Conservation (phyloP, 768 basidiomycete genomes). For the Sarcodon sp. region DNA sequence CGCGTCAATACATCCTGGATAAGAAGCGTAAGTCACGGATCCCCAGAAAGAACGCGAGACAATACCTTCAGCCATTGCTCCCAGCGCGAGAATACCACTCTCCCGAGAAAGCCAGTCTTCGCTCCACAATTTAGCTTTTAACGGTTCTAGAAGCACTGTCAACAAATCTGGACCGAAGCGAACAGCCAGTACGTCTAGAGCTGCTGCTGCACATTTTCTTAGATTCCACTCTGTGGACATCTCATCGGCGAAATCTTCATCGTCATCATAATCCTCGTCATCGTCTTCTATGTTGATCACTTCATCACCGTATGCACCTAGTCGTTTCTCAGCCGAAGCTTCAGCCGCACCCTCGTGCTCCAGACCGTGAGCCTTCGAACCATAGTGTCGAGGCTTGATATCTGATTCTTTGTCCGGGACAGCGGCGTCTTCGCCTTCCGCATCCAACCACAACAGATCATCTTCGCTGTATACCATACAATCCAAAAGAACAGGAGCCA, state of each 20-base stretch:
- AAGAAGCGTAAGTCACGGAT: background rate
- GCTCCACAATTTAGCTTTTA: constrained; percentile 93
- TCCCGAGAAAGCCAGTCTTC: constrained; percentile 89
- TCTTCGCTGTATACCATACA: constrained; percentile 97
- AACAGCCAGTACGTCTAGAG: constrained; percentile 92
- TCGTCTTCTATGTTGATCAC: constrained; percentile 78
- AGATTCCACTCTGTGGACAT: constrained; percentile 98
- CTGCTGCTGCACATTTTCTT: constrained; percentile 95
- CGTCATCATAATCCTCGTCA: constrained; percentile 75
- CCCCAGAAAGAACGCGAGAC: constrained; percentile 2
- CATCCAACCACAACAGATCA: constrained; percentile 91
- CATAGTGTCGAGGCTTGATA: constrained; percentile 93
- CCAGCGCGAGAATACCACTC: constrained; percentile 89
- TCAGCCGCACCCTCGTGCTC: constrained; percentile 54
- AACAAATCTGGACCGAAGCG: constrained; percentile 85
- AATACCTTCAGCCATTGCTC: constrained; percentile 96
- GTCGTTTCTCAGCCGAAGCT: constrained; percentile 13
- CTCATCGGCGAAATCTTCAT: constrained; percentile 92
- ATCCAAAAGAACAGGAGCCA: constrained; percentile 89
- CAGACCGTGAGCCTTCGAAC: constrained; percentile 71
- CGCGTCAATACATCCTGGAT: constrained; percentile 85
- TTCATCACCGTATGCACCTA: constrained; percentile 70
- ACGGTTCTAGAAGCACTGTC: constrained; percentile 73
- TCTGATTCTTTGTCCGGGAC: constrained; percentile 92
- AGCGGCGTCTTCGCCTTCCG: constrained; percentile 75